Percentiles rank a stretch among this genome's conserved stretches.
phyloP scores from a whole-genome alignment of 2,329 filamentous ascomycete genomes.

The Leptographium procerum region DNA sequence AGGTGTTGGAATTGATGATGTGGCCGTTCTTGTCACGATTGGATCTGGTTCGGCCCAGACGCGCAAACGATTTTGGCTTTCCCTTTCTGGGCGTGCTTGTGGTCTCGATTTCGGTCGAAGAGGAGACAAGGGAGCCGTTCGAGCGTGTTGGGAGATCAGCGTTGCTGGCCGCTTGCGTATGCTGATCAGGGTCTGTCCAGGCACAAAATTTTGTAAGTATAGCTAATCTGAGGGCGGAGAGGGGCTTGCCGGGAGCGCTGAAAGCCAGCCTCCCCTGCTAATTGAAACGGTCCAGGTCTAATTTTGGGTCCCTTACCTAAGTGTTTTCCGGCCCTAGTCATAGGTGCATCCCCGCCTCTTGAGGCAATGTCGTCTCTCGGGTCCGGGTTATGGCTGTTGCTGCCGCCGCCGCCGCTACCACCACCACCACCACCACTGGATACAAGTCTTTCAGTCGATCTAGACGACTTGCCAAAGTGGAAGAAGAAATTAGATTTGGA shows the following conservation, averaged over 20 bases:
- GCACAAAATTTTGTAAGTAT: constrained; percentile 7
- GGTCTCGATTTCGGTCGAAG: constrained; percentile 12
- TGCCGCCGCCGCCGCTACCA: not conserved
- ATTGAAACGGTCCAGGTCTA: not conserved
- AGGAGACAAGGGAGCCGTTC: constrained; percentile 39
- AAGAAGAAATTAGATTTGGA: constrained; percentile 39
- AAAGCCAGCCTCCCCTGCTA: not conserved
- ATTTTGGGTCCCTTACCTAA: constrained; percentile 17
- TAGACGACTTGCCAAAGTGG: constrained; percentile 36
- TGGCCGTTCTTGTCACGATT: constrained; percentile 35
- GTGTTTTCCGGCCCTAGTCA: constrained; percentile 19
- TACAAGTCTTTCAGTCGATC: constrained; percentile 24
- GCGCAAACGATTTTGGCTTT: constrained; percentile 44
- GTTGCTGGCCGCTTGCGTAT: constrained; percentile 12
- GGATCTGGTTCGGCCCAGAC: constrained; percentile 40
- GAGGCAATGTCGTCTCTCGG: constrained; percentile 27
- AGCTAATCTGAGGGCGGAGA: not conserved
- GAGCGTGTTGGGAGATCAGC: constrained; percentile 35
- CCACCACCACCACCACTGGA: not conserved
- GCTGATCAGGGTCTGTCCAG: constrained; percentile 15
- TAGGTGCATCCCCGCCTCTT: constrained; percentile 21
- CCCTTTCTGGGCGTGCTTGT: constrained; percentile 19
- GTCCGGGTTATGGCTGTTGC: constrained; percentile 14
- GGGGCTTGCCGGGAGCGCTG: no score
- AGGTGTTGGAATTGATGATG: constrained; percentile 1